Percentiles rank a stretch among this genome's conserved stretches.
phyloP scores from a whole-genome alignment of 306 rosid genomes.

The Medicago ruthenica region DNA sequence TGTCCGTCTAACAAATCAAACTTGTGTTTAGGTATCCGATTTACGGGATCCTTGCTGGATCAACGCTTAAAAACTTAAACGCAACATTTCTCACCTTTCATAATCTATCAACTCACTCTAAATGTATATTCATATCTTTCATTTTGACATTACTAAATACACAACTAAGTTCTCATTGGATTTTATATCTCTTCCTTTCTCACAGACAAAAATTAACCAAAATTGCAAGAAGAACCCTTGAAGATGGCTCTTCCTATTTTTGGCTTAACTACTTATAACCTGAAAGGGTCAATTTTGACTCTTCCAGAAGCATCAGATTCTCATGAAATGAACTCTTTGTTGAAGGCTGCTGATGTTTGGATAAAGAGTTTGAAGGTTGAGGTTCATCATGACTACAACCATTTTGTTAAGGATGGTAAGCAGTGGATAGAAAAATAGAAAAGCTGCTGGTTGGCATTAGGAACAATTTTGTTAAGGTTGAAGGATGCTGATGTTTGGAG shows the following conservation, averaged over 20 bases:
- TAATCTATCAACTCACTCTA: slow-evolving; percentile 47
- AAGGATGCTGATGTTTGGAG: too few species aligned
- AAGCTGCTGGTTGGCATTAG: too few species aligned
- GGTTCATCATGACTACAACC: slow-evolving; percentile 55
- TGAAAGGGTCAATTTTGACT: slow-evolving; percentile 60
- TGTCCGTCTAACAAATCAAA: slow-evolving; percentile 26
- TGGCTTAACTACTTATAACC: slow-evolving; percentile 68
- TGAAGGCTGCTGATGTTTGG: slow-evolving; percentile 59
- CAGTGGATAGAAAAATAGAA: not conserved
- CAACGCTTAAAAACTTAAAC: slow-evolving; percentile 56
- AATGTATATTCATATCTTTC: slow-evolving; percentile 46
- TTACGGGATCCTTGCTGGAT: slow-evolving; percentile 62
- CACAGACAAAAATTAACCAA: slow-evolving; percentile 44
- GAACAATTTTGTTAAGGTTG: too few species aligned
- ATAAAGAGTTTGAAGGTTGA: slow-evolving; percentile 55
- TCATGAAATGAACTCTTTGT: slow-evolving; percentile 49
- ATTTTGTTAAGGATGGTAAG: not conserved
- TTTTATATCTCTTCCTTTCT: slow-evolving; percentile 12
- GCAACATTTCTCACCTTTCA: slow-evolving; percentile 71
- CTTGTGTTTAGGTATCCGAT: slow-evolving; percentile 67
- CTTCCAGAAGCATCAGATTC: slow-evolving; percentile 54
- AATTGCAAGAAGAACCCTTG: slow-evolving; percentile 30
- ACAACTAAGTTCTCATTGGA: slow-evolving; percentile 1
- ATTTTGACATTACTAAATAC: slow-evolving; percentile 13
- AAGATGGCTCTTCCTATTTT: slow-evolving; percentile 56